Evolutionary conservation across 2,329 filamentous ascomycete species (phyloP), one percentile per base, ranked within the genome.

Genomic region (Alternaria sp.): DNA sequence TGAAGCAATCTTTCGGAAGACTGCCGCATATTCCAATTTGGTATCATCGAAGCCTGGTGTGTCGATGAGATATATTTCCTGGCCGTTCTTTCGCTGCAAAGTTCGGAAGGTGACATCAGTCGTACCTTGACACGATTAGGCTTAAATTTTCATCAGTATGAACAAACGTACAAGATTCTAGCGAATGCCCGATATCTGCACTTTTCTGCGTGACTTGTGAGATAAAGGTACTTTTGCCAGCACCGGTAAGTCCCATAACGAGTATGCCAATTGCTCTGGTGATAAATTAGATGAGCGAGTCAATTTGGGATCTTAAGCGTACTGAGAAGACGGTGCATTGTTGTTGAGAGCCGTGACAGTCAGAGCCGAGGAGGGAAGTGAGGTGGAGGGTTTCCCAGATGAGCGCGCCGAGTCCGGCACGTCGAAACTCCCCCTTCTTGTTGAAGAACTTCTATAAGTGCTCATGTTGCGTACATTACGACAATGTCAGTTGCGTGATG

Each of bases 11-110:
- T 79, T 67, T 20, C 71, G 55, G 1, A 84, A 74, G 0, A 84
- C 75, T 30, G 81, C 79, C 7, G 75, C 74, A 48, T 84, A 81
- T 7, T 74, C 76, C 20, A 77, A 65, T 46, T 73, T 66, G 0
- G 81, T 83, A 54, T 84, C 82, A 30, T 82, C 77, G 61, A 85
- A 84, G 1, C 82, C 82, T 0, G 82, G 82, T 0, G 82, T 84
- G 62, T 84, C 82, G 59, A 84, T 75, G 14, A 82, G 67, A 32
- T 46, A 61, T 14, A 57, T 41, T 26, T 41, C 30, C 7, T 53
- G 28, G 18, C 22, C 32, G 14, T 39, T 46, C 3, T 22, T 41
- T 30, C 54, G 38, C 2, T 30, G 34, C 5, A 61, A 56, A 3
- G n/a, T 14, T 28, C 59, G 63, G 2, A 20, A 42, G 3, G 39